A percentile compares a stretch with the other conserved stretches of the same genome.
Evolutionary conservation across 208 protist species (phyloP).

Genomic region (Strigomonas culicis): DNA sequence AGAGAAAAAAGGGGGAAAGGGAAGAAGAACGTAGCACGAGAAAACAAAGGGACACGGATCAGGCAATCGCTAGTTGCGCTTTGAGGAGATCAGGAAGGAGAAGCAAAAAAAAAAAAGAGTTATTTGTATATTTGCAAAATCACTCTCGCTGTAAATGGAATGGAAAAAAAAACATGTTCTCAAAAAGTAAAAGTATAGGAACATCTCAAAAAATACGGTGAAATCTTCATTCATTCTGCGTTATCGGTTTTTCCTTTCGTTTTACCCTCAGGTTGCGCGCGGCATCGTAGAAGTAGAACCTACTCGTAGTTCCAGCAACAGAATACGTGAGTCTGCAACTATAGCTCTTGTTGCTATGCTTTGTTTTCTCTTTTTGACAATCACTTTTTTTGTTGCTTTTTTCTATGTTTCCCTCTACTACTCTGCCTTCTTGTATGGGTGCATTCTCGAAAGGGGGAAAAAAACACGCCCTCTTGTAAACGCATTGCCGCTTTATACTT

Average conservation of each 20-base stretch:
- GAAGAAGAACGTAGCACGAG: neutral
- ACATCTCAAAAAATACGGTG: no score
- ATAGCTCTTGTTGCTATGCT: no score
- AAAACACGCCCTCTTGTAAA: no score
- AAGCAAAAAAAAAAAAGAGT: slow-evolving; percentile 7
- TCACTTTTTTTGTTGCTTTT: slow-evolving; percentile 8
- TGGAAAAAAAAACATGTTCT: slow-evolving; percentile 1
- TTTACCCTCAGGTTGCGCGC: no score
- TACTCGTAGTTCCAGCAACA: no score
- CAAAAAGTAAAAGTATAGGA: no score
- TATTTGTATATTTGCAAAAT: neutral
- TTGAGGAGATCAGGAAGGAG: slow-evolving; percentile 1
- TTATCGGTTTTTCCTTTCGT: no score
- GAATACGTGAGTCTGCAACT: neutral
- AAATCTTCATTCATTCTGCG: no score
- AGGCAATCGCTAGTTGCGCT: neutral
- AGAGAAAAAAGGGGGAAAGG: slow-evolving; percentile 7
- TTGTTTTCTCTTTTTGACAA: slow-evolving; percentile 7
- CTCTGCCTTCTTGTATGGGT: no score
- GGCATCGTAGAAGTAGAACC: no score
- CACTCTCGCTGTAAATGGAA: slow-evolving; percentile 7
- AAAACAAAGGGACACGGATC: neutral
- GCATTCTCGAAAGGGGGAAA: neutral
- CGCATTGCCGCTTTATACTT: no score
- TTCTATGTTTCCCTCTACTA: neutral